Evolutionary conservation across 2,329 filamentous ascomycete genomes (phyloP), one percentile per base, ranked within the genome.

Genomic region (Fusarium sp.): DNA sequence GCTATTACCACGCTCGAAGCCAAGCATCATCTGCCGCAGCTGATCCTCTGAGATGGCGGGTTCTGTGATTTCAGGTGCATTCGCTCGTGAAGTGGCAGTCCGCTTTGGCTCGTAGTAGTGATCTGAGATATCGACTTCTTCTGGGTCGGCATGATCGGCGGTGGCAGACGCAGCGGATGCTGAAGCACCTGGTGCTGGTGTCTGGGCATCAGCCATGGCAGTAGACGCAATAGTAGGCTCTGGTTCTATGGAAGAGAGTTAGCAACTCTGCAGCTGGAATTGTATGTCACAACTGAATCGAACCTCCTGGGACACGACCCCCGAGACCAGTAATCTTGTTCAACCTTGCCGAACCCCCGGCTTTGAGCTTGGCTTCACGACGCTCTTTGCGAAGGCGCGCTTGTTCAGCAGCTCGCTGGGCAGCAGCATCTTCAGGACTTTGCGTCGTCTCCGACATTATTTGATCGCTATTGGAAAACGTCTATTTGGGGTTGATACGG

Each of bases 51-150:
- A 85, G 50, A 88, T 78, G 47, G 81, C 26, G 15, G 71, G 63
- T 36, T 73, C 76, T 28, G 80, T 75, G 66, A 82, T 79, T 58
- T 78, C 68, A 42, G 78, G 69, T 9, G 72, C 57, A 36, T 79
- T 71, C 13, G 15, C 33, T 36, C 81, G 75, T 57, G 84, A 77
- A 31, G 69, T 77, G n/a, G 70, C 76, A 13, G 76, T 70, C 15
- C 83, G 82, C 30, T 83, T 81, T 3, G 91, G 91, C 38, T 87
- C 82, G 81, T 92, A 93, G 81, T 87, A 91, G 82, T 93, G 92
- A 72, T 91, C 83, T n/a, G 92, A 93, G 74, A 95, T 94, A 80
- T 95, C 93, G 71, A 94, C 88, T 81, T 95, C 93, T 10, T 91
- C 92, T 11, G 93, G 93, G 76, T 93, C 91, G 63, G 86, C 89